These are phyloP conservation scores for Acanthochlamys bracteata DNA, from an alignment of 106 monocot genomes.

Conservation along the genomic window DNA sequence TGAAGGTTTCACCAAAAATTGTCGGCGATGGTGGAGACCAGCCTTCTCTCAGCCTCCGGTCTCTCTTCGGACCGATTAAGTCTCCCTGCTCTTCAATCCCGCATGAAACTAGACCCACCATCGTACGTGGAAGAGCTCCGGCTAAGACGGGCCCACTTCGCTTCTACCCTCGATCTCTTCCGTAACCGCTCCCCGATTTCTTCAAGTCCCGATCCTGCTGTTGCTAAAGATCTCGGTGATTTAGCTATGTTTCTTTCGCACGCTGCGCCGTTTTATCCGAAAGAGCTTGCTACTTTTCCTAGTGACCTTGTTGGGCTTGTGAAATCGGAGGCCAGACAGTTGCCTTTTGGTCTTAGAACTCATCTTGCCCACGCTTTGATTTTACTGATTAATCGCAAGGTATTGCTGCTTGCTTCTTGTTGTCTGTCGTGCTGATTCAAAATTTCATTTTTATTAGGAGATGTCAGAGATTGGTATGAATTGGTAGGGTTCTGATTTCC, in stretches of 20 bases:
- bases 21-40: too few species aligned
- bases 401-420: conserved; percentile 9
- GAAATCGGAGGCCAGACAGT: conserved; percentile 27
- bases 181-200: conserved; percentile 44
- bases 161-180: conserved; percentile 69
- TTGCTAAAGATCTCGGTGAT: conserved; percentile 69
- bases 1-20: too few species aligned
- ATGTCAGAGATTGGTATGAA: too few species aligned
- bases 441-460: too few species aligned
- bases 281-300: conserved; percentile 41
- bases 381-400: conserved; percentile 77
- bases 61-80: conserved; percentile 27
- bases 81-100: conserved; percentile 71
- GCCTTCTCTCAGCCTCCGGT: conserved; percentile 36
- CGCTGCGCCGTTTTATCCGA: conserved; percentile 68
- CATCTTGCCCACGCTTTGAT: conserved; percentile 72
- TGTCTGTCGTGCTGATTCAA: not conserved
- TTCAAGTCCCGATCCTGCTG: conserved; percentile 37
- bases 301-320: conserved; percentile 40
- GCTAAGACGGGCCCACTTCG: conserved; percentile 64
- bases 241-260: conserved; percentile 79
- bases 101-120: conserved; percentile 91
- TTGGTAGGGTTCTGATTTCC: too few species aligned
- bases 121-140: conserved; percentile 72
- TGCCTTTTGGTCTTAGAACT: conserved; percentile 49